Base-by-base conservation (phyloP, 2,329 filamentous ascomycete species). In the Stemphylium lycopersici region DNA sequence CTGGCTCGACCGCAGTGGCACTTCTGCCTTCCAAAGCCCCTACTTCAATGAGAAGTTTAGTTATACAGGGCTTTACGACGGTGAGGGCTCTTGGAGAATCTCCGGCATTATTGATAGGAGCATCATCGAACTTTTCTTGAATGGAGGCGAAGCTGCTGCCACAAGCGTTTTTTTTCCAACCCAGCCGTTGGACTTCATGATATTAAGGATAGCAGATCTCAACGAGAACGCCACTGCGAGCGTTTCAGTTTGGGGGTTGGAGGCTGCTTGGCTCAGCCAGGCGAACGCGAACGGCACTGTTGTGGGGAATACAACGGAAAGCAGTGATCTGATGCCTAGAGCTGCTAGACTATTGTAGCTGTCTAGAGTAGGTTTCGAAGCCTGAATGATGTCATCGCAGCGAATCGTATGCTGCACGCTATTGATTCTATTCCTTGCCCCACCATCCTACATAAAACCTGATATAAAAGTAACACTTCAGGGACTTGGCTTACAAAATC, bases 41-140 rank as follows among this genome's bases (percentile, higher is more conserved):
- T 83, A 81, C 70, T 85, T 84, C 67, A 84, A 80, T 0, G 80
- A 85, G 56, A 81, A 82, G 59, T 83, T 85, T 65, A 76, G 71
- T 4, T 70, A 71, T 3, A 70, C 68, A 1, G 60, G 61, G 1
- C 55, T 71, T 1, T 68, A 69, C 38, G 58, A 66, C 16, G 56
- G 65, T 2, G 56, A 61, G 6, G 75, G 73, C 12, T 63, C 64
- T 0, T 79, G 77, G 70, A 60, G 63, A 53, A 68, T 86, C 31
- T 78, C 79, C 44, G 80, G 79, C 0, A 75, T 86, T 2, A 74
- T 85, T 4, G 84, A 87, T 63, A 74, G 82, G 4, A 80, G 76
- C 11, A 80, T 86, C 22, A 71, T 84, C 6, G 84, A 86, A 65
- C 70, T 85, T 2, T 85, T 84, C 59, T 52, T 85, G 24, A 80